Evolutionary conservation across 257 asterid genomes (phyloP), one percentile per base, ranked within the genome.

Genomic region (Echites panduratus): DNA sequence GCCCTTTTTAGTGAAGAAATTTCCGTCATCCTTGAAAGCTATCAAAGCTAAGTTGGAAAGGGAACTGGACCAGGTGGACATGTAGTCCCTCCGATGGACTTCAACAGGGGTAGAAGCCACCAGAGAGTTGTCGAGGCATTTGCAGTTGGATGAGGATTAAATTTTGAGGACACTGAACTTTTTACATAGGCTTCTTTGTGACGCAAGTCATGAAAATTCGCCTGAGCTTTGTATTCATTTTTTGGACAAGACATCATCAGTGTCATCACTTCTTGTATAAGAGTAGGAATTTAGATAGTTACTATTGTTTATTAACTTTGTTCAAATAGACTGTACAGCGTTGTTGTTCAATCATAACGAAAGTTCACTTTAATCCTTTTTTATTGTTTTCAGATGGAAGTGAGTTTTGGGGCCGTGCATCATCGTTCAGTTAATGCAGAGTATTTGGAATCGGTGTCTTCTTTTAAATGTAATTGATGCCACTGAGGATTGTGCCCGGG

Each of bases 171-270:
- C 53, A 10, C 24, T 66, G 53, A 26, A 43, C 70, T 0, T 6
- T n/a, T 24, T 9, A 29, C 3, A 47, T 59, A 5, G 47, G 67
- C 38, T 12, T 24, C 35, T 5, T 64, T 44, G 70, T 61, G 76
- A 73, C 70, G 76, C 76, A 73, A 62, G 70, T 62, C 70, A 32
- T 32, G 76, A 44, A 73, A 73, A 26, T 20, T 29, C 38, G 70
- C 63, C 70, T 22, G 41, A 4, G 24, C 13, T 0, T 44, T 29
- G 67, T 61, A 32, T 29, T 61, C 44, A 32, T 26, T 61, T 61
- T 61, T 61, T 61, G 67, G 12, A 61, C 48, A 47, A 35, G 68
- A 63, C 48, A 63, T 38, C 48, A 32, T 38, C 48, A 63, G n/a
- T 27, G 27, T 59, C 41, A 14, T 63, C n/a, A 6, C 48, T 2